Conservation (phyloP, 306 rosid genomes). For the Citrullus mucosospermus region DNA sequence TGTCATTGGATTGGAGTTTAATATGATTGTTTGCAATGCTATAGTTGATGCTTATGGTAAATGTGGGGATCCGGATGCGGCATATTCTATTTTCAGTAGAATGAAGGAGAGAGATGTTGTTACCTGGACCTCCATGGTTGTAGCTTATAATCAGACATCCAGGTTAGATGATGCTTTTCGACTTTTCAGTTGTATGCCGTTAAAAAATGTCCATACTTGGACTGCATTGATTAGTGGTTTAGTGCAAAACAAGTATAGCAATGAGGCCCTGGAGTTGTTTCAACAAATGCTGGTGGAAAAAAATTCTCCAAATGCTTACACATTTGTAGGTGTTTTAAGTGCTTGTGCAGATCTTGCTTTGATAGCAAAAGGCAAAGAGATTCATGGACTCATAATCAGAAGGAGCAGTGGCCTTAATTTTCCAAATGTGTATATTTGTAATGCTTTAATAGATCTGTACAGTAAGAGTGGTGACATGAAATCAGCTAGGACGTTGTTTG, state of each 20-base stretch:
- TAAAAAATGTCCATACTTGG: conserved; percentile 38
- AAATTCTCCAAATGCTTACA: conserved; percentile 23
- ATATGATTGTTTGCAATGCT: conserved; percentile 33
- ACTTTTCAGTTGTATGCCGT: conserved; percentile 33
- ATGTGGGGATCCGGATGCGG: conserved; percentile 26
- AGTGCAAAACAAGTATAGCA: conserved; percentile 16
- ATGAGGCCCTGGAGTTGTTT: conserved; percentile 34
- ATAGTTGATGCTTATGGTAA: conserved; percentile 52
- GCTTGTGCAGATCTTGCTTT: conserved; percentile 43
- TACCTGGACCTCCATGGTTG: conserved; percentile 49
- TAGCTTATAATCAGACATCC: conserved; percentile 22
- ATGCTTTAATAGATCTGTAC: conserved; percentile 53
- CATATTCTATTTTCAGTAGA: conserved; percentile 22
- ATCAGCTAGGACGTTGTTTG: conserved; percentile 38
- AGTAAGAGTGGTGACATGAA: conserved; percentile 44
- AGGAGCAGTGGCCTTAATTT: conserved; percentile 17
- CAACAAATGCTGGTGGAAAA: conserved; percentile 31
- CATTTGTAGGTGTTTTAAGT: conserved; percentile 36
- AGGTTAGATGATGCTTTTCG: conserved; percentile 31
- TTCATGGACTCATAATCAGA: conserved; percentile 35
- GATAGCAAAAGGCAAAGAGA: conserved; percentile 38
- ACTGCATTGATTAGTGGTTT: conserved; percentile 42
- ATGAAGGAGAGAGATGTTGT: conserved; percentile 41
- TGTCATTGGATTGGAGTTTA: conserved; percentile 28
- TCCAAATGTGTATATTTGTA: conserved; percentile 23